Base-by-base conservation (phyloP, 2,329 filamentous ascomycete species). In the Didymosphaeria variabile region DNA sequence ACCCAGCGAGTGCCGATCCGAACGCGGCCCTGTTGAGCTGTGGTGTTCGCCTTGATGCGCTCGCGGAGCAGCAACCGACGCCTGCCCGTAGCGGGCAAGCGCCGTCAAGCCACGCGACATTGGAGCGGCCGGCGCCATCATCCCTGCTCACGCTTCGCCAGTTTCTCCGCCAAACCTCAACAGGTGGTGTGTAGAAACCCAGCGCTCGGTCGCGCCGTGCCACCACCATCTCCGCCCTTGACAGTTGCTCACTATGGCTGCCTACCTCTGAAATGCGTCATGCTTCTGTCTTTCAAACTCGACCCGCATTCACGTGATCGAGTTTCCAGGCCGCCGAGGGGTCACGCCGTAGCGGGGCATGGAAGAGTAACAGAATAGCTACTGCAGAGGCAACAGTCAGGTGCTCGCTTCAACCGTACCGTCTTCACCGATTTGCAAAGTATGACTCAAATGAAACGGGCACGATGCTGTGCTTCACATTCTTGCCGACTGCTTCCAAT, bases 391-490 rank as follows among this genome's bases (percentile, higher is more conserved):
- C 36, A 32, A 13, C 52, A 31, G 38, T 55, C 52, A 55, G 21
- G 26, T 55, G 52, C 38, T 32, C 10, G 8, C 21, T 12, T 32
- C 53, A 19, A 23, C 53, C 40, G 15, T 36, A 17, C 40, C 53
- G 6, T 46, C 53, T 55, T 47, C 53, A 55, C 53, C 10, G 38
- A 55, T 21, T 44, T 31, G 31, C 32, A 21, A 54, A 17, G 5
- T 55, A 46, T 38, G 53, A 45, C 42, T 46, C 36, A 31, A 23
- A 12, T 19, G 21, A n/a, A 29, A n/a, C 31, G 47, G 42, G 53
- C 53, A 23, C 31, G 12, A 55, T 29, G 53, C 42, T 34, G 53
- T 55, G 53, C 53, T 55, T 55, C 42, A 55, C 42, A 46, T 55
- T 17, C 29, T 36, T n/a, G 10, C 4, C n/a, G 19, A 38, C 40